phyloP scores from a whole-genome alignment of 495 filamentous ascomycete genomes.

The Penicillium manginii region DNA sequence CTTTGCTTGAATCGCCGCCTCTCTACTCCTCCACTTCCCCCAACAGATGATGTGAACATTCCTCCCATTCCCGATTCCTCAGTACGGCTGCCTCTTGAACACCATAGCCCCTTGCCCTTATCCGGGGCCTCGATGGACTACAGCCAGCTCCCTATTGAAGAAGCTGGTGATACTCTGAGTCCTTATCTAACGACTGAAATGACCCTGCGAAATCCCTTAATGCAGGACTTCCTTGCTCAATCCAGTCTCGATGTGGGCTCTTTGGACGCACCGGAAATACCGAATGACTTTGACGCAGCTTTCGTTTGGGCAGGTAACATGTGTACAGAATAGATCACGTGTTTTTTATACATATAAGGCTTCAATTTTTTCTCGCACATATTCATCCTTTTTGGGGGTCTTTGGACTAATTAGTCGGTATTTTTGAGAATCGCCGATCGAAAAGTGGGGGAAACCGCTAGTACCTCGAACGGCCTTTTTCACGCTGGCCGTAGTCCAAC shows the following conservation, averaged over 20 bases:
- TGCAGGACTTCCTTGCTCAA: slow-evolving; percentile 42
- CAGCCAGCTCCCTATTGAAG: background rate
- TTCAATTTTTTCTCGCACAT: too few relatives aligned
- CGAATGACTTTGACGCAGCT: slow-evolving; percentile 22
- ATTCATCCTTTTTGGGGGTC: background rate
- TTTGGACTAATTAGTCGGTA: background rate
- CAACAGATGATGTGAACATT: background rate
- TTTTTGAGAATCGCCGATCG: slow-evolving; percentile 1
- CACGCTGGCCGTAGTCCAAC: slow-evolving; percentile 13
- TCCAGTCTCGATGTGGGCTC: slow-evolving; percentile 33
- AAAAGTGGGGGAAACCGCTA: background rate
- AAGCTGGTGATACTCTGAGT: slow-evolving; percentile 1
- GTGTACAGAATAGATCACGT: background rate
- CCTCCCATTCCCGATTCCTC: background rate
- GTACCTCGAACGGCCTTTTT: slow-evolving; percentile 8
- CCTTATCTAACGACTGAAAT: slow-evolving; percentile 37
- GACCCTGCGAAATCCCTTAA: slow-evolving; percentile 40
- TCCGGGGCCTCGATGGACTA: background rate
- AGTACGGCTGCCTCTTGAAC: background rate
- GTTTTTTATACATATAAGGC: background rate
- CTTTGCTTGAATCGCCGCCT: slow-evolving; percentile 23
- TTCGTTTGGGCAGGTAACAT: slow-evolving; percentile 5
- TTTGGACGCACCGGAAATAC: slow-evolving; percentile 34
- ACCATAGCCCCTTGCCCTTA: background rate
- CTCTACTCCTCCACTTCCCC: too few relatives aligned